Percentiles rank a stretch among this genome's conserved stretches.
Evolutionary conservation across 129 eudicot species (phyloP).

Genomic region (Pseudognaphalium luteoalbum): DNA sequence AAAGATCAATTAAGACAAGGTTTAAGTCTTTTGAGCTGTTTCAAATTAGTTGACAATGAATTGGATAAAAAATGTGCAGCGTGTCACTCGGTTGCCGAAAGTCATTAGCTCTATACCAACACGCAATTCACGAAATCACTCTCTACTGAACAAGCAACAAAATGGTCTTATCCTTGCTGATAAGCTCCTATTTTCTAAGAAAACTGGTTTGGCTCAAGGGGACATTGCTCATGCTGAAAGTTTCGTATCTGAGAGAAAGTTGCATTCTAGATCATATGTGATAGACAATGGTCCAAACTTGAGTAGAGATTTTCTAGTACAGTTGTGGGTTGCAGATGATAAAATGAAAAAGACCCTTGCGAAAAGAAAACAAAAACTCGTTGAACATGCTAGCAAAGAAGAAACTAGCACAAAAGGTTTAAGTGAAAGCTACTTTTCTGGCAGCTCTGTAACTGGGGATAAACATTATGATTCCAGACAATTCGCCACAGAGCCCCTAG

Average conservation of each 20-base stretch:
- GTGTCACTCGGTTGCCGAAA: slow-evolving; percentile 32
- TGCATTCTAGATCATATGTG: slow-evolving; percentile 26
- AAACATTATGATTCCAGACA: slow-evolving; percentile 49
- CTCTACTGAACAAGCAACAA: slow-evolving; percentile 25
- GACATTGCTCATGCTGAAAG: slow-evolving; percentile 19
- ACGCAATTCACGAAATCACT: slow-evolving; percentile 6
- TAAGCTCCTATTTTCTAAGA: slow-evolving; percentile 17
- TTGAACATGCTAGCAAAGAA: slow-evolving; percentile 17
- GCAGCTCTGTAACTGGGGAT: slow-evolving; percentile 34
- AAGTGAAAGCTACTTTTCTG: slow-evolving; percentile 36
- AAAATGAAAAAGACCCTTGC: slow-evolving; percentile 36
- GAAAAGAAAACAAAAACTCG: slow-evolving; percentile 36
- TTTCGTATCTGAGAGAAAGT: slow-evolving; percentile 22
- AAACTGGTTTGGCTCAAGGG: slow-evolving; percentile 26
- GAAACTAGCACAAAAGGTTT: slow-evolving; percentile 31
- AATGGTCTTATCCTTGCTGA: slow-evolving; percentile 18
- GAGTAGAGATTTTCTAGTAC: slow-evolving; percentile 72
- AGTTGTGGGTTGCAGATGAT: slow-evolving; percentile 71
- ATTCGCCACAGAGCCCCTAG: slow-evolving; percentile 45
- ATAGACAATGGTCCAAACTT: slow-evolving; percentile 45
- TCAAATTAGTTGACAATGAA: slow-evolving; percentile 37
- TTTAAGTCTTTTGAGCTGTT: slow-evolving; percentile 5
- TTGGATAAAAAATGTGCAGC: slow-evolving; percentile 36
- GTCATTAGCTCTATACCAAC: slow-evolving; percentile 21
- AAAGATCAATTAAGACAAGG: slow-evolving; percentile 14